A percentile compares a stretch with the other conserved stretches of the same genome.
These are phyloP conservation scores for Fusarium tuaranense DNA, from an alignment of 2,329 filamentous ascomycete genomes.

Conservation along the genomic window DNA sequence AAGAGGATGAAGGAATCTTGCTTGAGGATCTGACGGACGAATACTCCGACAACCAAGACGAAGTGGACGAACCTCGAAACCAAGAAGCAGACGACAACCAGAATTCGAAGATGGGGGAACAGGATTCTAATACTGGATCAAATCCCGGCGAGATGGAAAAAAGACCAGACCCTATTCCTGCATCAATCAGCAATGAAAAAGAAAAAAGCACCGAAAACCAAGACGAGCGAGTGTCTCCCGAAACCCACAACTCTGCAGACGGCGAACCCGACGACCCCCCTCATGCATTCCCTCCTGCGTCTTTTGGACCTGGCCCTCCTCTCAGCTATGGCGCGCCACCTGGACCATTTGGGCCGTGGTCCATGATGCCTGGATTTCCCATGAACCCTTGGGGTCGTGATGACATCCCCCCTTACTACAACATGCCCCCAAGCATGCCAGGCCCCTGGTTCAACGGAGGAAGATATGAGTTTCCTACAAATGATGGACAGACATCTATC, in stretches of 20 bases:
- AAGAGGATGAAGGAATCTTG: constrained; percentile 51
- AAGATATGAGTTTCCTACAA: constrained; percentile 49
- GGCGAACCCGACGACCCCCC: not conserved
- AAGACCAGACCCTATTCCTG: not conserved
- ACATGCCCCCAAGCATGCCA: constrained; percentile 26
- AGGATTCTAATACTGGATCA: not conserved
- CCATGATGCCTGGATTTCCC: constrained; percentile 18
- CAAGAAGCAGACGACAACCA: constrained; percentile 12
- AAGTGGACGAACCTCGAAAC: constrained; percentile 20
- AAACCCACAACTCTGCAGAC: not conserved
- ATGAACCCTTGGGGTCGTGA: constrained; percentile 35
- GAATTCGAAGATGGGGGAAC: not conserved
- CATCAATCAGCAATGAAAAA: not conserved
- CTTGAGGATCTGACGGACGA: constrained; percentile 48
- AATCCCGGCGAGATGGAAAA: not conserved
- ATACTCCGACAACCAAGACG: constrained; percentile 31
- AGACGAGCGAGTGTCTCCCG: not conserved
- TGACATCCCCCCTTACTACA: constrained; percentile 37
- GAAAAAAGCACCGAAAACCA: not conserved
- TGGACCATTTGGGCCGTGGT: constrained; percentile 25
- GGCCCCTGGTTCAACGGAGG: constrained; percentile 32
- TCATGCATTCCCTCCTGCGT: not conserved
- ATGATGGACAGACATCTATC: constrained; percentile 48
- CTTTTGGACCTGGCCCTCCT: not conserved
- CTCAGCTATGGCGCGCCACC: constrained; percentile 4